These are phyloP conservation scores for Cicer arietinum DNA, from an alignment of 306 rosid genomes.

Conservation along the genomic window DNA sequence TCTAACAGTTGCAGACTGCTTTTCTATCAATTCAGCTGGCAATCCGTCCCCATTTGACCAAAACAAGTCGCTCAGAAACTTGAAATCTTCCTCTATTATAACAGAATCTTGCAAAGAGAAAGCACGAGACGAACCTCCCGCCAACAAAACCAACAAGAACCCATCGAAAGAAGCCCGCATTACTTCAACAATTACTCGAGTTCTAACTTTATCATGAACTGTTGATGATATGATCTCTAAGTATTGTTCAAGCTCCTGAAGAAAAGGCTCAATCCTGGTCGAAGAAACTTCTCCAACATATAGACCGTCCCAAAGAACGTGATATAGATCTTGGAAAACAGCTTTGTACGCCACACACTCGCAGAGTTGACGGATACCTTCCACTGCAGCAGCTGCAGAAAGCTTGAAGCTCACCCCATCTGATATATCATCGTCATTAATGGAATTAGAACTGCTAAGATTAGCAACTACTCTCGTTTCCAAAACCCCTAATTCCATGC, in stretches of 20 bases:
- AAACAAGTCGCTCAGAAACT: conserved; percentile 77
- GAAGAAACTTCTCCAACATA: conserved; percentile 71
- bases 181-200: conserved; percentile 79
- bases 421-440: conserved; percentile 42
- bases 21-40: conserved; percentile 76
- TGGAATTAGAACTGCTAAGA: conserved; percentile 60
- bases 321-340: conserved; percentile 69
- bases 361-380: conserved; percentile 80
- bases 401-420: conserved; percentile 63
- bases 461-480: conserved; percentile 71
- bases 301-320: conserved; percentile 80
- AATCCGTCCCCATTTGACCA: conserved; percentile 98
- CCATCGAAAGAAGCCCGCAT: conserved; percentile 94
- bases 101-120: conserved; percentile 69
- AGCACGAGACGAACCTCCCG: conserved; percentile 90
- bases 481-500: conserved; percentile 70
- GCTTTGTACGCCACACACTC: conserved; percentile 76
- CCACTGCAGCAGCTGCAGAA: conserved; percentile 66
- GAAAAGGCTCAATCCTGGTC: conserved; percentile 78
- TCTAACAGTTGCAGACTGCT: conserved; percentile 60
- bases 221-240: conserved; percentile 87
- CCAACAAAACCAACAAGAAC: conserved; percentile 77
- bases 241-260: conserved; percentile 82
- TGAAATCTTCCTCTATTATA: conserved; percentile 82
- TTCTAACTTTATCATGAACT: conserved; percentile 85